Base-by-base conservation (phyloP, 1,284 basidiomycete genomes). In the Ustilago loliicola region DNA sequence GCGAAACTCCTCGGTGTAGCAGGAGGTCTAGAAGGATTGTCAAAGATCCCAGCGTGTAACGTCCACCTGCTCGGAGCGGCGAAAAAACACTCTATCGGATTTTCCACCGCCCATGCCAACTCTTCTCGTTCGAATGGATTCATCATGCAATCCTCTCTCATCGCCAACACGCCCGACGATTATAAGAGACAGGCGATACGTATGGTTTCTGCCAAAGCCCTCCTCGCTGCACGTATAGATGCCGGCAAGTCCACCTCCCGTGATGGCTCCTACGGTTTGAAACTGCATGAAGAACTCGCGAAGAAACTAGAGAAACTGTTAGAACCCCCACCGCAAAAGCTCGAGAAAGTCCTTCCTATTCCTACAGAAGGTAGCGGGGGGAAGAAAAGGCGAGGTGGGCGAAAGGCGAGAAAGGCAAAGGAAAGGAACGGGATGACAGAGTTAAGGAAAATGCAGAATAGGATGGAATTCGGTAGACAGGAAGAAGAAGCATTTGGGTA, bases 341-440 rank as follows among this genome's bases (percentile, higher is more conserved):
- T 98, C 32, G 90, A 91, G 50, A 99, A 99, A 86, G 94, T 97
- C 1, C 88, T 99, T 3, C 95, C 97, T n/a, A 91, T 98, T 76
- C 97, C 97, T 0, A 93, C 94, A 77, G 97, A 99, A 86, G 95
- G 95, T 0, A 93, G 93, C 23, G 95, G 96, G 88, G 86, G 87
- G 61, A 97, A 97, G 86, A 77, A 83, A 63, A 92, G 96, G 71
- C 90, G 97, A 63, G 97, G 97, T 80, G 97, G 97, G 8, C 94
- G 94, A 88, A 91, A 95, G 11, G 97, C 96, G 1, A 91, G 97
- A 54, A 97, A 97, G 86, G 93, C 95, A 25, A 99, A 99, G 86
- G 97, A 99, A 87, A 93, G 94, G 6, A 95, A 96, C 84, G 96
- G 95, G 3, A 93, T 95, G 88, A 98, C 97, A 2, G 97, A 99